These are phyloP conservation scores for Daphne laureola DNA, from an alignment of 441 rosid genomes.

Conservation along the genomic window DNA sequence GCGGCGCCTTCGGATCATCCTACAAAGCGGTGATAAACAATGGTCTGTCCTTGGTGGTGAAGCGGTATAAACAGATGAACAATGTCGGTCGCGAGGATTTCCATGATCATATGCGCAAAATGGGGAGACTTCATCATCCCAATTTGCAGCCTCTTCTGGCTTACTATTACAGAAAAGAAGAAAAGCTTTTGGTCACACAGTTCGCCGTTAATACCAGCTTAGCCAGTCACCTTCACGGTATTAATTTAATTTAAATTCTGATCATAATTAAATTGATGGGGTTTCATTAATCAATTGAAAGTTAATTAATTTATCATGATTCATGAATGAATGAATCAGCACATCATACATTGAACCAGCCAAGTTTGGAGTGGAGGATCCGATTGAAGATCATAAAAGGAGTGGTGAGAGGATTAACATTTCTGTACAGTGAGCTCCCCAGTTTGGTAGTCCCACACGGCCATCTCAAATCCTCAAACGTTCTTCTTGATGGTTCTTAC, in stretches of 20 bases:
- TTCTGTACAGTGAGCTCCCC: constrained; percentile 54
- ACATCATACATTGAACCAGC: constrained; percentile 30
- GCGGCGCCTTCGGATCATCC: constrained; percentile 64
- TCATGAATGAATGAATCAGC: constrained; percentile 23
- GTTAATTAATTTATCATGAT: too few relatives aligned
- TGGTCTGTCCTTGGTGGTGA: constrained; percentile 62
- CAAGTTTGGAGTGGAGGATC: constrained; percentile 63
- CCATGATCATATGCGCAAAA: constrained; percentile 54
- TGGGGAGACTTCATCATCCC: constrained; percentile 60
- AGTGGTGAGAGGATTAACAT: constrained; percentile 58
- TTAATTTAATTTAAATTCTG: neutral
- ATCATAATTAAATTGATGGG: too few relatives aligned
- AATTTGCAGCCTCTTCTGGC: constrained; percentile 70
- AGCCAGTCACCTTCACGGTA: constrained; percentile 82
- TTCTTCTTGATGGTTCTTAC: constrained; percentile 43
- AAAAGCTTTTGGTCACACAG: constrained; percentile 72
- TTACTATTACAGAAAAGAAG: constrained; percentile 61
- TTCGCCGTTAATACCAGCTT: constrained; percentile 61
- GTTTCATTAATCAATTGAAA: too few relatives aligned
- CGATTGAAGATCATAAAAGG: constrained; percentile 74
- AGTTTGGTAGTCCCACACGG: constrained; percentile 55
- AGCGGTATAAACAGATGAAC: constrained; percentile 67
- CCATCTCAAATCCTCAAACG: constrained; percentile 83
- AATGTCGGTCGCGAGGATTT: constrained; percentile 52
- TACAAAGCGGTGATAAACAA: constrained; percentile 55